Evolutionary conservation across 73 alveolate genomes (phyloP).

Genomic region (Uronychia setigera): DNA sequence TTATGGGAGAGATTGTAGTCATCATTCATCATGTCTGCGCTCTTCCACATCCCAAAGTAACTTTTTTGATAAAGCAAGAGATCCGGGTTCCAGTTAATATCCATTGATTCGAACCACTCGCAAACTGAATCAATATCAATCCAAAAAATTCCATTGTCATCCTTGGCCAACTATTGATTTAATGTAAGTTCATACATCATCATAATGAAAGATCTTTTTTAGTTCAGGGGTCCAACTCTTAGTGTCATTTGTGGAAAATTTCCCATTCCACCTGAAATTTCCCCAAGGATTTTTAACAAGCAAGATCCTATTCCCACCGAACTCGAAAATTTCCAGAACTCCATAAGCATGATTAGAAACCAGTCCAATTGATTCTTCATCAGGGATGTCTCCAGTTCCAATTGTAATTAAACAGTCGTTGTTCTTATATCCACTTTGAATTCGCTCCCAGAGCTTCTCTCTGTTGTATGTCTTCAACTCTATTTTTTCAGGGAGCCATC

Average conservation of each 20-base stretch:
- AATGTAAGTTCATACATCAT: slow-evolving; percentile 5
- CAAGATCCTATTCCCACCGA: slow-evolving; percentile 27
- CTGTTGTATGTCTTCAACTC: slow-evolving; percentile 35
- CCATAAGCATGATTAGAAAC: slow-evolving; percentile 70
- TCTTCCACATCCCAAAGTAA: slow-evolving; percentile 60
- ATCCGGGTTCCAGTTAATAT: slow-evolving; percentile 71
- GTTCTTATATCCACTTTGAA: slow-evolving; percentile 43
- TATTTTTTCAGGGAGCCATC: slow-evolving; percentile 73
- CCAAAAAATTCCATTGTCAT: slow-evolving; percentile 74
- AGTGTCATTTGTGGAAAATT: slow-evolving; percentile 44
- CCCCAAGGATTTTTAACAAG: slow-evolving; percentile 79
- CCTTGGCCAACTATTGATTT: neutral
- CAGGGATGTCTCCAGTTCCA: slow-evolving; percentile 31
- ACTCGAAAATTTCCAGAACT: slow-evolving; percentile 59
- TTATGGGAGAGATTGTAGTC: slow-evolving; percentile 25
- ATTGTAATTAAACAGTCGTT: slow-evolving; percentile 57
- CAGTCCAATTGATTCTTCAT: slow-evolving; percentile 62
- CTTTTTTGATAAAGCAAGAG: slow-evolving; percentile 46
- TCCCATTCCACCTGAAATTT: slow-evolving; percentile 64
- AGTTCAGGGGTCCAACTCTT: slow-evolving; percentile 56
- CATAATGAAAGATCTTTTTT: slow-evolving; percentile 46
- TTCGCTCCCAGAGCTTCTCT: slow-evolving; percentile 59
- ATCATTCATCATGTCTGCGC: slow-evolving; percentile 51
- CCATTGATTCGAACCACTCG: slow-evolving; percentile 40
- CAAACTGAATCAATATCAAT: slow-evolving; percentile 65